Conservation (phyloP, 1,139 yeast species). For the Geotrichum europaeum region DNA sequence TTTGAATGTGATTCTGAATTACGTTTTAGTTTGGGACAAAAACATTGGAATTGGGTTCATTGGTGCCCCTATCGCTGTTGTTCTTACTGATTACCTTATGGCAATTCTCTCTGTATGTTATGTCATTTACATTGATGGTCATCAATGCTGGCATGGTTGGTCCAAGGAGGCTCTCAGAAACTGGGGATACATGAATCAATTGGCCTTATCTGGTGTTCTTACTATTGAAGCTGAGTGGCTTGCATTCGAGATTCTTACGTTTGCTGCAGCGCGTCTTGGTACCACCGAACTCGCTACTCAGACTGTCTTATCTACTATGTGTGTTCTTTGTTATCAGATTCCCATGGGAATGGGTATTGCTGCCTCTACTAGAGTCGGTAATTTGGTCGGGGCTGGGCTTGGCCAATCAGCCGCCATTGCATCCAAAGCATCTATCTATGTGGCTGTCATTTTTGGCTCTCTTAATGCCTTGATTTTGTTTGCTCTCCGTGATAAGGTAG, state of each 20-base stretch:
- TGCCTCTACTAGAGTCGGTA: slow-evolving; percentile 78
- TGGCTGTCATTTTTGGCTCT: slow-evolving; percentile 51
- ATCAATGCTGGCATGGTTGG: slow-evolving; percentile 68
- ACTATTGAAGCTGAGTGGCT: slow-evolving; percentile 85
- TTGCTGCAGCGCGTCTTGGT: slow-evolving; percentile 68
- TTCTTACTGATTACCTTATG: slow-evolving; percentile 59
- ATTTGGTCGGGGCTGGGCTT: slow-evolving; percentile 75
- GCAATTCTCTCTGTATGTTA: slow-evolving; percentile 48
- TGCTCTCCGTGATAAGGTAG: slow-evolving; percentile 49
- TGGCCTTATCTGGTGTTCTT: slow-evolving; percentile 75
- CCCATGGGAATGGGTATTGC: slow-evolving; percentile 89
- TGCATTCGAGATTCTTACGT: slow-evolving; percentile 74
- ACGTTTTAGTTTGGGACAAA: slow-evolving; percentile 73
- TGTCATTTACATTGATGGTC: slow-evolving; percentile 52
- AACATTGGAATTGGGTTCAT: slow-evolving; percentile 51
- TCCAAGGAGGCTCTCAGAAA: slow-evolving; percentile 41
- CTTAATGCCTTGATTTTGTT: slow-evolving; percentile 50
- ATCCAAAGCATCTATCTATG: slow-evolving; percentile 52
- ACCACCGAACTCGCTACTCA: slow-evolving; percentile 81
- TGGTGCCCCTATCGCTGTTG: slow-evolving; percentile 67
- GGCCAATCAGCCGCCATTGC: slow-evolving; percentile 57
- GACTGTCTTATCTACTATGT: slow-evolving; percentile 74
- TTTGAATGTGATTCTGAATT: slow-evolving; percentile 61
- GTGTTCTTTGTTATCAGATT: slow-evolving; percentile 72
- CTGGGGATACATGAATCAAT: slow-evolving; percentile 58